These are phyloP conservation scores for Yamadazyma sp. DNA, from an alignment of 1,139 yeast genomes.

Conservation along the genomic window DNA sequence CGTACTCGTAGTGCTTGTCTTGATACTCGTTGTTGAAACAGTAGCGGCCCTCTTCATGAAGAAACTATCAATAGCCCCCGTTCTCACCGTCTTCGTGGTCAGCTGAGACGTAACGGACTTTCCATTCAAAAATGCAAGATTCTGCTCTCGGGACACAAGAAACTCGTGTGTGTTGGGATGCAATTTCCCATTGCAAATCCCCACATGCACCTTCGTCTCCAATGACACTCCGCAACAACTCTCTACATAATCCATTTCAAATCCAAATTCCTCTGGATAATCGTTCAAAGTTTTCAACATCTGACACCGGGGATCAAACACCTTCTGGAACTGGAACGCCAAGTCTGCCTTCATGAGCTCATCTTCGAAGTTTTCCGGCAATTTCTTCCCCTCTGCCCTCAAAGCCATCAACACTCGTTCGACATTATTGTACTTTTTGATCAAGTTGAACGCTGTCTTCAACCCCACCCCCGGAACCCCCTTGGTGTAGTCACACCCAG, in stretches of 20 bases:
- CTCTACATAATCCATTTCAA: constrained; percentile 42
- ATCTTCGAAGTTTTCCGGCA: constrained; percentile 59
- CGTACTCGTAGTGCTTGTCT: no score
- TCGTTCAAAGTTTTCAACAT: constrained; percentile 58
- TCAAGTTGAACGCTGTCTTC: constrained; percentile 67
- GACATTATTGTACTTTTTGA: constrained; percentile 50
- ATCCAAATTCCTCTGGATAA: constrained; percentile 41
- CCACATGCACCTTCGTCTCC: constrained; percentile 45
- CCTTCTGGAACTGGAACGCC: constrained; percentile 86
- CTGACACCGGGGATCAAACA: constrained; percentile 62
- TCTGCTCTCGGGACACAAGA: constrained; percentile 48
- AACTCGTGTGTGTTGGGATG: constrained; percentile 62
- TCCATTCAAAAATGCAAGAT: constrained; percentile 24
- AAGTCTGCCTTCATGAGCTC: constrained; percentile 68
- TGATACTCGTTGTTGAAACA: no score
- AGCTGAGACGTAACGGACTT: constrained; percentile 19
- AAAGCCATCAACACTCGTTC: constrained; percentile 59
- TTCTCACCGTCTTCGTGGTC: constrained; percentile 2
- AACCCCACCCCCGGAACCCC: constrained; percentile 85
- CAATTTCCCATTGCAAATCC: constrained; percentile 63
- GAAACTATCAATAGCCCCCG: constrained; percentile 16
- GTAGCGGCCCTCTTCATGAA: constrained; percentile 11
- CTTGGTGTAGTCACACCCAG: constrained; percentile 95
- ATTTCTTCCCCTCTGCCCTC: constrained; percentile 59
- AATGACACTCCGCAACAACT: constrained; percentile 64